These are phyloP conservation scores for Plantago lanceolata DNA, from an alignment of 305 asterid species.

Conservation along the genomic window DNA sequence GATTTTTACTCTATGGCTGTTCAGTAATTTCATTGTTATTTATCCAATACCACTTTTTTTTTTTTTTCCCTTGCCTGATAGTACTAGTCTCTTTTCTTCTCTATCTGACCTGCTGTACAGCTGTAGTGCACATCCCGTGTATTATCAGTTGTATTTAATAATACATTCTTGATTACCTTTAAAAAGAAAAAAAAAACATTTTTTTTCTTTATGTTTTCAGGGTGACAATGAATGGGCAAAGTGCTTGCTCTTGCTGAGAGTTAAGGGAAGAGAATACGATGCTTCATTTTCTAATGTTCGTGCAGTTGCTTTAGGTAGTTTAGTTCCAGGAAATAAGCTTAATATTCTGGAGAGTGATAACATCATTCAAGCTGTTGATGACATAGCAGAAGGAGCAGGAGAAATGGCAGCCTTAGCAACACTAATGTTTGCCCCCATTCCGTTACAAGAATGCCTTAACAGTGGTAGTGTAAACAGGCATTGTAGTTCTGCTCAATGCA, in stretches of 20 bases:
- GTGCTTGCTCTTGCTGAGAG: conserved; percentile 81
- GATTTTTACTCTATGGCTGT: conserved; percentile 18
- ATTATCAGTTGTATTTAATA: no score
- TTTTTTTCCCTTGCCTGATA: conserved; percentile 10
- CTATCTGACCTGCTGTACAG: no score
- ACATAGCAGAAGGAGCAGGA: conserved; percentile 98
- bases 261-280: conserved; percentile 91
- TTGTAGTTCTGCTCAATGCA: conserved; percentile 82
- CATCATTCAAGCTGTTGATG: conserved; percentile 86
- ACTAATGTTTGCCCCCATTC: conserved; percentile 83
- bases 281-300: conserved; percentile 95
- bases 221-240: conserved; percentile 90
- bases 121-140: no score
- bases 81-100: no score
- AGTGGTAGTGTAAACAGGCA: conserved; percentile 91
- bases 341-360: conserved; percentile 56
- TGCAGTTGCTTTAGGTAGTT: conserved; percentile 67
- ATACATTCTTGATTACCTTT: no score
- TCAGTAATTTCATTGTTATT: conserved; percentile 25
- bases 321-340: conserved; percentile 59
- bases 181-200: no score
- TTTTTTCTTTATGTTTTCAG: conserved; percentile 35
- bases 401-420: conserved; percentile 98
- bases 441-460: conserved; percentile 87
- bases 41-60: conserved; percentile 24